Evolutionary conservation across 192 early-diverging fungal species (phyloP).

Genomic region (Linnemannia hyalina): DNA sequence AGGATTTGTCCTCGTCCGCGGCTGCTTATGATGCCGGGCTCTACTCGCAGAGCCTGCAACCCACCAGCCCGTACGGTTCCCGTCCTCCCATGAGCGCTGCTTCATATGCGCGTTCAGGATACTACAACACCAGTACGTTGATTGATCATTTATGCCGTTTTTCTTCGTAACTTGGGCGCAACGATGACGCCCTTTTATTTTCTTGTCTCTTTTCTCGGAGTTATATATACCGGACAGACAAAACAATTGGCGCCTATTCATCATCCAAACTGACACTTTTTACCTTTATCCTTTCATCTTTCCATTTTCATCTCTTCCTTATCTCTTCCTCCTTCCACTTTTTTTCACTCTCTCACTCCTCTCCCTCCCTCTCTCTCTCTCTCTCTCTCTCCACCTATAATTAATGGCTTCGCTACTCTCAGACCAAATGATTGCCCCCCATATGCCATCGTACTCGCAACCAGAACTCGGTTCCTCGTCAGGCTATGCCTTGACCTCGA

Average conservation of each 20-base stretch:
- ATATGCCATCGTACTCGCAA: slow-evolving; percentile 36
- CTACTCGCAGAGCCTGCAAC: slow-evolving; percentile 40
- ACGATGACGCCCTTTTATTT: background rate
- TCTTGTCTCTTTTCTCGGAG: background rate
- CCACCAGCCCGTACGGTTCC: slow-evolving; percentile 36
- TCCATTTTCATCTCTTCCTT: background rate
- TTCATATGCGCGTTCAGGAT: slow-evolving; percentile 34
- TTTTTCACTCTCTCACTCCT: background rate
- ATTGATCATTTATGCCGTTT: background rate
- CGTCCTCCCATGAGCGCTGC: slow-evolving; percentile 32
- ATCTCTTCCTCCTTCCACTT: background rate
- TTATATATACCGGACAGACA: background rate
- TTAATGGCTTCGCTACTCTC: background rate
- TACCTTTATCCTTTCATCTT: slow-evolving; percentile 7
- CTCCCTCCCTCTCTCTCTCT: no score
- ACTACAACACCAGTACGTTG: slow-evolving; percentile 45
- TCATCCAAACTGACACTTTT: slow-evolving; percentile 20
- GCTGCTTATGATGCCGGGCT: slow-evolving; percentile 40
- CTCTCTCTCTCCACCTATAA: background rate
- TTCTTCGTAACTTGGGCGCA: slow-evolving; percentile 6
- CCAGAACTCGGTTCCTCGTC: slow-evolving; percentile 25
- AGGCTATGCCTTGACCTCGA: slow-evolving; percentile 20
- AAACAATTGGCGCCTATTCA: background rate
- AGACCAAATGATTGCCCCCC: slow-evolving; percentile 39
- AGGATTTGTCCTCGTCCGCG: slow-evolving; percentile 17